Percentiles rank a stretch among this genome's conserved stretches.
These are phyloP conservation scores for Chlorella variabilis DNA, from an alignment of 163 green algal species.

Conservation along the genomic window DNA sequence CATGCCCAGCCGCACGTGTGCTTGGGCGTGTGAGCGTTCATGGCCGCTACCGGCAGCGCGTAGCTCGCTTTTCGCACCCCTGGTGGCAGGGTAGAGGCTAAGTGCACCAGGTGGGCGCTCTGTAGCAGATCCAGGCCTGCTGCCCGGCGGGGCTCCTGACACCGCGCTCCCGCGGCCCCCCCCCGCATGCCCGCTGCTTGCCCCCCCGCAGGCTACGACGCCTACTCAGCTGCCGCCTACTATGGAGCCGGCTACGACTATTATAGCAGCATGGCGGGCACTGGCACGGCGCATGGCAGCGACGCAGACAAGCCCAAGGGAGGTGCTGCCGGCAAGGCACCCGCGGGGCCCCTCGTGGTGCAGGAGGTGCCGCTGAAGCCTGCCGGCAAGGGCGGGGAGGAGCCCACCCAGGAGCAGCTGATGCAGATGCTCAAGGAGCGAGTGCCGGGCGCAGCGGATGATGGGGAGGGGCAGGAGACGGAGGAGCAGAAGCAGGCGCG, in stretches of 20 bases:
- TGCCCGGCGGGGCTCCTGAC: neutral
- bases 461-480: neutral
- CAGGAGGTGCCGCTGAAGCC: constrained; percentile 13
- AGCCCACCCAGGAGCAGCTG: constrained; percentile 21
- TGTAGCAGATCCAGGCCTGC: neutral
- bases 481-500: neutral
- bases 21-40: neutral
- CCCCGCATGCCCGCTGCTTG: neutral
- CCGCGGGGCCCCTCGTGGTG: neutral
- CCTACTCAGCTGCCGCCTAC: neutral
- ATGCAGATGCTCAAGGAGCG: constrained; percentile 15
- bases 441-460: neutral
- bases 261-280: neutral
- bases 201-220: constrained; percentile 18
- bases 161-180: neutral
- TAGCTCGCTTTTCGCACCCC: neutral
- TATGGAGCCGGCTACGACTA: constrained; percentile 15
- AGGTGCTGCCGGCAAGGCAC: neutral
- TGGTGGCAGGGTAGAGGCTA: constrained; percentile 16
- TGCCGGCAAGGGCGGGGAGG: neutral
- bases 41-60: neutral
- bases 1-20: neutral
- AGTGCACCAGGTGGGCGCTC: constrained; percentile 4
- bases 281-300: neutral
- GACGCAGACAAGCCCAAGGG: neutral